Percentiles rank a stretch among this genome's conserved stretches.
Conservation (phyloP, 176 grass and related monocot species). For the Juncus inflexus region DNA sequence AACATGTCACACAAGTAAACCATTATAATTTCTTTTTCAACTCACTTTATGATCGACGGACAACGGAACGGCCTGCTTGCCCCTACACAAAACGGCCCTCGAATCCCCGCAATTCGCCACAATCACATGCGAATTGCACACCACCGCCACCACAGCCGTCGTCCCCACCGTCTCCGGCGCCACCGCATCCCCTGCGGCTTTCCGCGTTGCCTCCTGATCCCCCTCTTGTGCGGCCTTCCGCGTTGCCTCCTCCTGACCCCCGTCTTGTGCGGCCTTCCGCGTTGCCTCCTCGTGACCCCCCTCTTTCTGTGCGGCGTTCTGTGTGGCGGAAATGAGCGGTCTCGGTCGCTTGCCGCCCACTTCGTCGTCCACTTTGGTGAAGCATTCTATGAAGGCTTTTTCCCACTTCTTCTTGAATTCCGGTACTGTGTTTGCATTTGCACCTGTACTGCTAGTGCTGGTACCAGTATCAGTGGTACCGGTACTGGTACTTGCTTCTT, state of each 20-base stretch:
- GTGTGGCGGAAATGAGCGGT: neutral
- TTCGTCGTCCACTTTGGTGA: slow-evolving; percentile 53
- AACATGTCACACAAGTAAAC: neutral
- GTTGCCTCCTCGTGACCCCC: neutral
- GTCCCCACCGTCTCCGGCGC: slow-evolving; percentile 80
- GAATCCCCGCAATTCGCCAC: slow-evolving; percentile 92
- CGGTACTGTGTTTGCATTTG: neutral
- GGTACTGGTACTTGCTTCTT: neutral
- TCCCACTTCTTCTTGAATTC: slow-evolving; percentile 58
- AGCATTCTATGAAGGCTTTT: slow-evolving; percentile 60
- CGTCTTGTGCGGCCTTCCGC: neutral
- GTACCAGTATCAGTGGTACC: neutral
- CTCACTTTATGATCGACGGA: slow-evolving; percentile 85
- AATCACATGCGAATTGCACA: slow-evolving; percentile 66
- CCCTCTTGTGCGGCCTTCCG: neutral
- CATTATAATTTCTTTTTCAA: too few species aligned
- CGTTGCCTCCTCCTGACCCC: neutral
- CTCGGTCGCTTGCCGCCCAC: slow-evolving; percentile 37
- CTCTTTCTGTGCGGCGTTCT: neutral
- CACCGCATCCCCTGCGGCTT: slow-evolving; percentile 31
- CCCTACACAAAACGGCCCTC: slow-evolving; percentile 70
- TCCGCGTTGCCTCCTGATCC: neutral
- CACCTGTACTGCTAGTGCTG: neutral
- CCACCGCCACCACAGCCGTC: slow-evolving; percentile 58
- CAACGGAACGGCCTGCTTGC: slow-evolving; percentile 57